Evolutionary conservation across 108 stramenopile genomes (phyloP).

Genomic region (Nitzschia sp.): DNA sequence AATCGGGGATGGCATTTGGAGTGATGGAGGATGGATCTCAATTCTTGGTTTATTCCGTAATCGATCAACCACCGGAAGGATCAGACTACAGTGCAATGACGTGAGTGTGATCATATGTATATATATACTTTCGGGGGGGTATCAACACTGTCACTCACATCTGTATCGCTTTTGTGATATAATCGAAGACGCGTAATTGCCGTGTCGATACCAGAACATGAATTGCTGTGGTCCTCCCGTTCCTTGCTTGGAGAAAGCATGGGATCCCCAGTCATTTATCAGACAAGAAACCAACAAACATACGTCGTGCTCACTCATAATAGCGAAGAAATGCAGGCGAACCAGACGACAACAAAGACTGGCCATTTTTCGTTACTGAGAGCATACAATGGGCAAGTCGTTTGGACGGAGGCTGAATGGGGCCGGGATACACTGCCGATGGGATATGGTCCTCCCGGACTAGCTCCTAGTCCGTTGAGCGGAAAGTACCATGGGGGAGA

Average conservation of each 20-base stretch:
- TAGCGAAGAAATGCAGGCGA: neutral
- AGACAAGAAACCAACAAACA: neutral
- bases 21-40: neutral
- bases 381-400: slow-evolving; percentile 17
- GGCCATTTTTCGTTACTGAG: slow-evolving; percentile 29
- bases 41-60: slow-evolving; percentile 30
- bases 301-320: slow-evolving; percentile 35
- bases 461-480: slow-evolving; percentile 16
- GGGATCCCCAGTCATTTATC: slow-evolving; percentile 28
- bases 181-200: slow-evolving; percentile 27
- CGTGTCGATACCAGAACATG: slow-evolving; percentile 30
- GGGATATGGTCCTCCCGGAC: slow-evolving; percentile 25
- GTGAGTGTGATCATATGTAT: neutral
- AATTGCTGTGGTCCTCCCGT: slow-evolving; percentile 27
- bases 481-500: slow-evolving; percentile 24
- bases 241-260: slow-evolving; percentile 18
- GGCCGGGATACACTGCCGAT: slow-evolving; percentile 10
- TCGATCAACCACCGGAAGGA: slow-evolving; percentile 18
- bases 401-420: slow-evolving; percentile 33
- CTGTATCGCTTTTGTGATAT: neutral
- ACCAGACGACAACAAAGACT: slow-evolving; percentile 1
- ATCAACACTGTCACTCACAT: neutral
- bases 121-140: neutral
- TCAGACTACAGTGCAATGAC: neutral
- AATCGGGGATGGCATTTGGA: slow-evolving; percentile 31